These are phyloP conservation scores for Tubosaeta sp. DNA, from an alignment of 768 basidiomycete genomes.

Conservation along the genomic window DNA sequence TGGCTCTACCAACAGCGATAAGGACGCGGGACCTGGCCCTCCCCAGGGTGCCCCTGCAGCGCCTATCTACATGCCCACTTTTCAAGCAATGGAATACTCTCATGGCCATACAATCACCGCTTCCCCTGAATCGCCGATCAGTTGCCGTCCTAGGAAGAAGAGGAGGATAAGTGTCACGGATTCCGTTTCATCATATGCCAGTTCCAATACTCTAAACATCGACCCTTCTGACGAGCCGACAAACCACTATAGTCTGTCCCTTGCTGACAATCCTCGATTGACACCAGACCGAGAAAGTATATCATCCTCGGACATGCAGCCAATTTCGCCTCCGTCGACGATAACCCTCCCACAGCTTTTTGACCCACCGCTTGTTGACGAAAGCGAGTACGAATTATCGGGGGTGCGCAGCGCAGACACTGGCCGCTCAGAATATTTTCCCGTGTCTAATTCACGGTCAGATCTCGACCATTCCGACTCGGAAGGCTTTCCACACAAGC, in stretches of 20 bases:
- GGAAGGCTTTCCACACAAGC: constrained; percentile 23
- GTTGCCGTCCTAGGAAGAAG: constrained; percentile 32
- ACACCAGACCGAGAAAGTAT: constrained; percentile 32
- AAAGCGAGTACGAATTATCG: constrained; percentile 26
- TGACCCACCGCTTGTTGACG: constrained; percentile 18
- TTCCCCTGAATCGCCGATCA: constrained; percentile 25
- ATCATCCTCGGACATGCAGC: constrained; percentile 32
- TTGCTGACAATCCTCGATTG: constrained; percentile 27
- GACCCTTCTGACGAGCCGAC: constrained; percentile 24
- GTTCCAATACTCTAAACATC: constrained; percentile 22
- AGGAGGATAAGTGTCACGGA: constrained; percentile 34
- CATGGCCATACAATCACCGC: constrained; percentile 32
- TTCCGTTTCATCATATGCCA: constrained; percentile 33
- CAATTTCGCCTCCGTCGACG: constrained; percentile 27
- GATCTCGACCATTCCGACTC: constrained; percentile 29
- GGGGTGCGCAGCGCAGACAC: constrained; percentile 18
- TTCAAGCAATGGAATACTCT: constrained; percentile 36
- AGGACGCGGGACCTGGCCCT: constrained; percentile 29
- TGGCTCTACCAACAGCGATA: constrained; percentile 37
- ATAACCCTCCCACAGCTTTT: constrained; percentile 29
- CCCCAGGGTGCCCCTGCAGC: constrained; percentile 21
- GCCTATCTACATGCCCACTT: constrained; percentile 38
- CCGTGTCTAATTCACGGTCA: constrained; percentile 34
- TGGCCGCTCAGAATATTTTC: constrained; percentile 31
- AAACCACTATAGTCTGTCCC: constrained; percentile 15